These are phyloP conservation scores for Calonectria pseudoreteaudii DNA, from an alignment of 2,329 filamentous ascomycete species.

Conservation along the genomic window DNA sequence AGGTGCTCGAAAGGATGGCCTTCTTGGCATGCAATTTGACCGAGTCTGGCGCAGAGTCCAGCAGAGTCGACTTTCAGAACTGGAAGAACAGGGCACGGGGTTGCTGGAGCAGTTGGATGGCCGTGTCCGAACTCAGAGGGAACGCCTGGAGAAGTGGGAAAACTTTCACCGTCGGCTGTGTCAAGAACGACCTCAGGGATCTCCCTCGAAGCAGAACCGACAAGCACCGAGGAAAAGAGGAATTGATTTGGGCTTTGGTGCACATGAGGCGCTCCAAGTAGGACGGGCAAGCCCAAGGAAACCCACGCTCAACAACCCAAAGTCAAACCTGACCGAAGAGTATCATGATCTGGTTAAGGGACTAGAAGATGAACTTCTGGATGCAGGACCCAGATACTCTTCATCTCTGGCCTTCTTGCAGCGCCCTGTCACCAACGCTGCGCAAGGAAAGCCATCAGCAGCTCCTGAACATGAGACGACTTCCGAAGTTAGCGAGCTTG, in stretches of 20 bases:
- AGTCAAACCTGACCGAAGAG: conserved; percentile 49
- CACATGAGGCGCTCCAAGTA: conserved; percentile 62
- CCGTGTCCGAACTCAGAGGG: conserved; percentile 74
- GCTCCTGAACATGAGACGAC: conserved; percentile 40
- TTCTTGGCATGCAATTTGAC: conserved; percentile 77
- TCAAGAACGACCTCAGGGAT: conserved; percentile 44
- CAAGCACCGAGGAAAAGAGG: conserved; percentile 49
- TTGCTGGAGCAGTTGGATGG: conserved; percentile 78
- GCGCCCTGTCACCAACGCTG: conserved; percentile 18
- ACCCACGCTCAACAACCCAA: conserved; percentile 29
- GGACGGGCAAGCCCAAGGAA: conserved; percentile 49
- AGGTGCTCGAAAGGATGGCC: conserved; percentile 65
- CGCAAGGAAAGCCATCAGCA: conserved; percentile 7
- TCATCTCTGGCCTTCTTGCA: conserved; percentile 38
- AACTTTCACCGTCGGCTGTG: conserved; percentile 68
- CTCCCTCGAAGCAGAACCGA: conserved; percentile 37
- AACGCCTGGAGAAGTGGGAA: conserved; percentile 79
- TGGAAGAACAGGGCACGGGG: conserved; percentile 63
- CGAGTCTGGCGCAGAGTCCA: conserved; percentile 78
- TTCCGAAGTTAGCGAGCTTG: conserved; percentile 66
- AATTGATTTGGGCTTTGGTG: conserved; percentile 66
- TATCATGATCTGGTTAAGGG: conserved; percentile 57
- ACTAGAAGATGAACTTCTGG: conserved; percentile 56
- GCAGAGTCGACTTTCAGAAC: conserved; percentile 65
- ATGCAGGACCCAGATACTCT: conserved; percentile 36